A percentile compares a stretch with the other conserved stretches of the same genome.
These are phyloP conservation scores for Picea glauca DNA, from an alignment of 75 land plant species.

Conservation along the genomic window DNA sequence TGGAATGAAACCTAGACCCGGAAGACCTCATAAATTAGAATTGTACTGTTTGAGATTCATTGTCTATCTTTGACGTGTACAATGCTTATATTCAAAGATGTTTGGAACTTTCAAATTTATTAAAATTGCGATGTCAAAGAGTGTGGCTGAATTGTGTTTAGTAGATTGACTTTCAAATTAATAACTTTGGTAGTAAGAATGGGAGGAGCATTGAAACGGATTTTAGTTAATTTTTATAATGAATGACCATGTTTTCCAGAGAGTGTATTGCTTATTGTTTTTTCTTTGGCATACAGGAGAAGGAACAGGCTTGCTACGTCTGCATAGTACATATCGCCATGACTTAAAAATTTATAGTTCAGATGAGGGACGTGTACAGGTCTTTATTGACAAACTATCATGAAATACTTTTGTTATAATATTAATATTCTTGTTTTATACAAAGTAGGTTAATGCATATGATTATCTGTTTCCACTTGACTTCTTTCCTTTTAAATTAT, in stretches of 20 bases:
- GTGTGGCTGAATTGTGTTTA: no score
- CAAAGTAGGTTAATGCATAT: background rate
- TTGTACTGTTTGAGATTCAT: no score
- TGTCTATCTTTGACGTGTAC: no score
- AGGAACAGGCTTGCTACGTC: conserved; percentile 95
- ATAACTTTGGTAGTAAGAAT: background rate
- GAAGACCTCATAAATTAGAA: no score
- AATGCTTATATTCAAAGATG: no score
- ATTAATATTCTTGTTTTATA: background rate
- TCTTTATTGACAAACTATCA: conserved; percentile 7
- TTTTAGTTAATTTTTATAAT: background rate
- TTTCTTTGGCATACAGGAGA: conserved; percentile 58
- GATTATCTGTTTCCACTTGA: background rate
- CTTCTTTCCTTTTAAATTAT: conserved; percentile 2
- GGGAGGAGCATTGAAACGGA: no score
- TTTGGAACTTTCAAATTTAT: no score
- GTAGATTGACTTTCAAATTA: background rate
- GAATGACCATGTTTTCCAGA: background rate
- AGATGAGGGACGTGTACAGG: conserved; percentile 99
- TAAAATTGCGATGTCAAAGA: no score
- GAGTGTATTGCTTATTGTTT: conserved; percentile 2
- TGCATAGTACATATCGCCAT: conserved; percentile 98
- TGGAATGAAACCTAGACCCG: no score
- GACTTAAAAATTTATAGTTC: conserved; percentile 99
- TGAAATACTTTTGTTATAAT: background rate